Conservation (phyloP, 2,329 filamentous ascomycete species). For the Fusarium sp. region DNA sequence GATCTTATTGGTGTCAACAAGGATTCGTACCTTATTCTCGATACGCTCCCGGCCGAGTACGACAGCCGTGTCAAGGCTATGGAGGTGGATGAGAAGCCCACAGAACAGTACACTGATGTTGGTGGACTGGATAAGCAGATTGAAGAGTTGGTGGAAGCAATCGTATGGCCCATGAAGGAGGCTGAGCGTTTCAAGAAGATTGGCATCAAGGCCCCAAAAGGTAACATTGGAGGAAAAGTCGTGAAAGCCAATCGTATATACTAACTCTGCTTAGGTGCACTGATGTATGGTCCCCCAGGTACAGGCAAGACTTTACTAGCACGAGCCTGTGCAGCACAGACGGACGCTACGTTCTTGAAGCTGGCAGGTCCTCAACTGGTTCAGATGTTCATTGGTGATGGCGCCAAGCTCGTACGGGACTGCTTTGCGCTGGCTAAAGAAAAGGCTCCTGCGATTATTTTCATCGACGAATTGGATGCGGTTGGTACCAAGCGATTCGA, state of each 20-base stretch:
- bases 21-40: conserved; percentile 96
- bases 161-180: conserved; percentile 99
- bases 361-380: conserved; percentile 97
- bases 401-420: conserved; percentile 96
- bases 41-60: conserved; percentile 96
- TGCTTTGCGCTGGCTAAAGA: conserved; percentile 98
- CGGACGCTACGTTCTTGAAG: conserved; percentile 98
- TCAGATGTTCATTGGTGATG: conserved; percentile 99
- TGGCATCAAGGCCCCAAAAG: conserved; percentile 98
- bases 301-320: conserved; percentile 93
- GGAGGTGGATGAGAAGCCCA: conserved; percentile 99
- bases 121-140: conserved; percentile 99
- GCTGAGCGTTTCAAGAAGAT: conserved; percentile 99
- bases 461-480: conserved; percentile 98
- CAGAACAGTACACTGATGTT: conserved; percentile 98
- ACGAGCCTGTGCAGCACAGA: conserved; percentile 95
- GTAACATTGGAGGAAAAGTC: conserved; percentile 69
- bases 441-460: conserved; percentile 98
- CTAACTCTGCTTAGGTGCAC: conserved; percentile 86
- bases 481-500: conserved; percentile 99
- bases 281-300: conserved; percentile 97
- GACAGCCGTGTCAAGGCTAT: conserved; percentile 99
- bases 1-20: conserved; percentile 99
- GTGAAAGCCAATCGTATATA: conserved; percentile 61
- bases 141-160: conserved; percentile 96